A percentile compares a stretch with the other conserved stretches of the same genome.
Evolutionary conservation across 306 rosid genomes (phyloP).

Genomic region (Trichosanthes truncata): DNA sequence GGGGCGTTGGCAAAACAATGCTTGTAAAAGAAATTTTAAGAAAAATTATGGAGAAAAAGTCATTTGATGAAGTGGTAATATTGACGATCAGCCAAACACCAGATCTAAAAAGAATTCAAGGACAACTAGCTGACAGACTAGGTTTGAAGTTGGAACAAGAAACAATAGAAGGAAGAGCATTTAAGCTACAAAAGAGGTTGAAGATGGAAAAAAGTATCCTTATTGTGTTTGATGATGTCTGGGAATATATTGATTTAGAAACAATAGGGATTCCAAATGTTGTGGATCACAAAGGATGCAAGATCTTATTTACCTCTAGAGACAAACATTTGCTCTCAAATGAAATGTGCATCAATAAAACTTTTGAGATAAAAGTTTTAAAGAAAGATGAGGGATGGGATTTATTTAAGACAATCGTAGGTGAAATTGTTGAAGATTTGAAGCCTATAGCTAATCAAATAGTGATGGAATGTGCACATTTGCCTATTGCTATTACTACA

Average conservation of each 20-base stretch:
- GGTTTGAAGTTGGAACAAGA: neutral
- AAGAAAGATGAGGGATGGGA: conserved; percentile 6
- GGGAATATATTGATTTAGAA: conserved; percentile 22
- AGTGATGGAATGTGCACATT: conserved; percentile 22
- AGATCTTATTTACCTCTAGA: conserved; percentile 28
- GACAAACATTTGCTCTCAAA: neutral
- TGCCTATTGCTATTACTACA: conserved; percentile 32
- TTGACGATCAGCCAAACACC: neutral
- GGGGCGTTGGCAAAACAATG: conserved; percentile 18
- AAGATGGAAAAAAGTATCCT: neutral
- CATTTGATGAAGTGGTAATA: neutral
- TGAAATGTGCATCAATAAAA: conserved; percentile 8
- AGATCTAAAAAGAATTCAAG: neutral
- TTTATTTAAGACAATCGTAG: conserved; percentile 10
- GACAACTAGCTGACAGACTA: neutral
- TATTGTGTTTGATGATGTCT: conserved; percentile 29
- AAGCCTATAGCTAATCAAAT: conserved; percentile 7
- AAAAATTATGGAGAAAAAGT: neutral
- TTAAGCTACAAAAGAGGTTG: neutral
- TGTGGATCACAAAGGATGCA: conserved; percentile 12
- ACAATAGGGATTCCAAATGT: conserved; percentile 14
- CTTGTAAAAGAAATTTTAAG: neutral
- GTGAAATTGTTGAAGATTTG: neutral
- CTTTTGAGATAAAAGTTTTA: neutral
- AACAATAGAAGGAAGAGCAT: neutral